Base-by-base conservation (phyloP, 441 rosid genomes). In the Breynia disticha region DNA sequence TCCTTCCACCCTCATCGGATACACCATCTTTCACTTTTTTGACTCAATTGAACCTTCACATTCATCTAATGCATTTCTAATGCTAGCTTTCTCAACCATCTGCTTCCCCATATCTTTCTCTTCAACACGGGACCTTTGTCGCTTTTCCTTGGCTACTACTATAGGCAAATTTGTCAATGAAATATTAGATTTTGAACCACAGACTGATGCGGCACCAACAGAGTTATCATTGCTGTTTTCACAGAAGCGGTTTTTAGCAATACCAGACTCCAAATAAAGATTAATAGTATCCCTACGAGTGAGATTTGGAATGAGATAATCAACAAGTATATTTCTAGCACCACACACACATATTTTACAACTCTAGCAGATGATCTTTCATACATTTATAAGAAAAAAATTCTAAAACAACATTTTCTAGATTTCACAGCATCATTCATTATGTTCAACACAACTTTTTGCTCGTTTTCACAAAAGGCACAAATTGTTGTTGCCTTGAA, bases 371-470 rank as follows among this genome's bases (percentile, higher is more conserved):
- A 66, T 48, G 35, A 19, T 56, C 60, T 46, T 78, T 73, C 1
- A 61, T 75, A 75, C 95, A 90, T 50, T 71, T 72, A 58, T 84
- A 82, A n/a, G 62, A 95, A 90, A 59, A 81, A 87, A 55, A 96
- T 90, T 43, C 66, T 65, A 52, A 75, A 87, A 69, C 97, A 90
- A 51, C 96, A 90, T 67, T 76, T 90, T 74, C 90, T 81, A 16
- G 83, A 84, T 66, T 87, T 69, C 5, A 81, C 95, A 52, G 95
- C 97, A 72, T 81, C 84, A 70, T 65, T 87, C 96, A 87, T 90
- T 11, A 80, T n/a, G n/a, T n/a, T n/a, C n/a, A n/a, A n/a, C n/a
- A n/a, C n/a, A n/a, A n/a, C n/a, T n/a, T n/a, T n/a, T n/a, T n/a
- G n/a, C n/a, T n/a, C n/a, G n/a, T n/a, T n/a, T n/a, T n/a, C n/a